Evolutionary conservation across 129 eudicot genomes (phyloP).

Genomic region (Rutidosis leptorrhynchoides): DNA sequence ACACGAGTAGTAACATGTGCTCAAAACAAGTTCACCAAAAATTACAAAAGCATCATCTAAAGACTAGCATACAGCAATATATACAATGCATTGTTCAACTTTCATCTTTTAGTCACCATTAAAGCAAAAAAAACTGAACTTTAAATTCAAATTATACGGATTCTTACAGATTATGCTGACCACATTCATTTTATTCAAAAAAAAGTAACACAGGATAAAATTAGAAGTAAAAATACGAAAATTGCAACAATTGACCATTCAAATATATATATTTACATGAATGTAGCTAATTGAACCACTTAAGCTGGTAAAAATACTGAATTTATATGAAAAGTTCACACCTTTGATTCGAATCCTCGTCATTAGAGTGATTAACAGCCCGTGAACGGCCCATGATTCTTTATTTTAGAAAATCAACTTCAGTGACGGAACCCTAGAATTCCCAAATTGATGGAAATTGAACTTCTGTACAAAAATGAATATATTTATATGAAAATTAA

Average conservation of each 20-base stretch:
- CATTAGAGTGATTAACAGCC: constrained; percentile 49
- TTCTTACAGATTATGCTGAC: not conserved
- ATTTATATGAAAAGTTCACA: constrained; percentile 16
- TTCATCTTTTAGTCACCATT: not conserved
- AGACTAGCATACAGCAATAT: not conserved
- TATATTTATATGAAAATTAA: not conserved
- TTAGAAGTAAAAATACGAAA: not conserved
- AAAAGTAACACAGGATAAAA: not conserved
- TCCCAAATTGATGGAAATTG: constrained; percentile 9
- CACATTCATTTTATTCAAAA: constrained; percentile 1
- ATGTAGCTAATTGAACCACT: constrained; percentile 12
- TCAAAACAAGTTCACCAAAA: not conserved
- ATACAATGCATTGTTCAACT: not conserved
- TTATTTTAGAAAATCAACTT: constrained; percentile 10
- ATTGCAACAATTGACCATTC: constrained; percentile 14
- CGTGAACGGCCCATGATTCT: constrained; percentile 82
- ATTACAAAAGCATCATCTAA: not conserved
- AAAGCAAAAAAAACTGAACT: not conserved
- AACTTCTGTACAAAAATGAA: not conserved
- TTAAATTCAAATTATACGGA: not conserved
- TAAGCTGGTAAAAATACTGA: not conserved
- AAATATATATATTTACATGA: constrained; percentile 3
- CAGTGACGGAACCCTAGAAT: constrained; percentile 32
- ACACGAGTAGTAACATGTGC: not conserved
- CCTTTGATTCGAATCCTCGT: constrained; percentile 76